These are phyloP conservation scores for Paecilomyces formosus DNA, from an alignment of 2,329 filamentous ascomycete genomes.

Conservation along the genomic window DNA sequence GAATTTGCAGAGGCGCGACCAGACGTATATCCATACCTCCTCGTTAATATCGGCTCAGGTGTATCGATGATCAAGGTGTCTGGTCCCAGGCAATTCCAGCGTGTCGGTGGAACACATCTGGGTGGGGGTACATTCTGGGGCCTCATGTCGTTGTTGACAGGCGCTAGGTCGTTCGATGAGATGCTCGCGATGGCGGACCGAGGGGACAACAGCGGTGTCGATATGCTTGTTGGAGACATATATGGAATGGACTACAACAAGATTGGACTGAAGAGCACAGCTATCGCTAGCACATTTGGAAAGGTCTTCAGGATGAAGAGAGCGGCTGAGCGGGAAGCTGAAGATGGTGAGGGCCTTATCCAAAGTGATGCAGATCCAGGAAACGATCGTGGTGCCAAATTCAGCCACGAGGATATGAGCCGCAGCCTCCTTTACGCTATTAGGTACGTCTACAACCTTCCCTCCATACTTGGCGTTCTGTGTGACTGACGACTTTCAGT, in stretches of 20 bases:
- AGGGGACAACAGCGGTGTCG: constrained; percentile 87
- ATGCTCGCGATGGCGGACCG: constrained; percentile 89
- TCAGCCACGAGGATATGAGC: constrained; percentile 78
- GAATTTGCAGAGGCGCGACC: constrained; percentile 68
- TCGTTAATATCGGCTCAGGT: constrained; percentile 96
- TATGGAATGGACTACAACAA: constrained; percentile 95
- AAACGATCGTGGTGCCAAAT: constrained; percentile 39
- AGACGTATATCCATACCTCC: constrained; percentile 92
- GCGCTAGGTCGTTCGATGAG: constrained; percentile 92
- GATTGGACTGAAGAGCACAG: constrained; percentile 90
- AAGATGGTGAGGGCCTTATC: constrained; percentile 58
- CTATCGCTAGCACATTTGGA: constrained; percentile 92
- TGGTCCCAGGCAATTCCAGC: constrained; percentile 75
- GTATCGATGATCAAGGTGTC: constrained; percentile 97
- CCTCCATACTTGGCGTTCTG: neutral
- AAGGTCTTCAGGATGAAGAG: constrained; percentile 94
- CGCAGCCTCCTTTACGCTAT: constrained; percentile 89
- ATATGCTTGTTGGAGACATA: constrained; percentile 96
- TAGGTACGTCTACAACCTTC: constrained; percentile 36
- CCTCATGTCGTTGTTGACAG: constrained; percentile 80
- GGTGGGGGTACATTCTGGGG: constrained; percentile 98
- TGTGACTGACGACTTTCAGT: constrained; percentile 38
- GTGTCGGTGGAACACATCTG: constrained; percentile 89
- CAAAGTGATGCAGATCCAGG: constrained; percentile 43
- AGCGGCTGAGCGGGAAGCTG: constrained; percentile 69